A percentile compares a stretch with the other conserved stretches of the same genome.
Evolutionary conservation across 179 eudicot species (phyloP).

Genomic region (Silene vulgaris): DNA sequence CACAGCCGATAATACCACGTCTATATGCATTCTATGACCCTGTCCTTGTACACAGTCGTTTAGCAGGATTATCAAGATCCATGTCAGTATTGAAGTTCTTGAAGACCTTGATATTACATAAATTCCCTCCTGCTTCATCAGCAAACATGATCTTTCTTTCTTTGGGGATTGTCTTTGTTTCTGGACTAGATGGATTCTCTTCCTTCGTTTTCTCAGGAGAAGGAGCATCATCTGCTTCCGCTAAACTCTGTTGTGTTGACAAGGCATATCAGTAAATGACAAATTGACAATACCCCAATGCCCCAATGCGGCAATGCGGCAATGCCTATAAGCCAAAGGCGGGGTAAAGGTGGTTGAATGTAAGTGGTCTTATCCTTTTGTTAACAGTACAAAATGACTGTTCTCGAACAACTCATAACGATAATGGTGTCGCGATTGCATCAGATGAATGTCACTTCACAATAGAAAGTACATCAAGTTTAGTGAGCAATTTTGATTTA

Average conservation of each 20-base stretch:
- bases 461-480: no score
- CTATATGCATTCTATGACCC: conserved; percentile 2
- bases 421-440: not conserved
- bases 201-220: conserved; percentile 29
- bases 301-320: no score
- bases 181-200: conserved; percentile 30
- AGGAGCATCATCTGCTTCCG: conserved; percentile 33
- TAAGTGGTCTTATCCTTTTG: not conserved
- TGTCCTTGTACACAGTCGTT: not conserved
- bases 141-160: conserved; percentile 71
- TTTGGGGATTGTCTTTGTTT: conserved; percentile 27
- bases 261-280: not conserved
- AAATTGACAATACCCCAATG: not conserved
- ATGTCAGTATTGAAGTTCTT: conserved; percentile 22
- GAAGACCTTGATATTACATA: conserved; percentile 62
- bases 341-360: not conserved
- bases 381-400: not conserved
- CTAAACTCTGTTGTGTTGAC: conserved; percentile 37
- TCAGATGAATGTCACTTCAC: not conserved
- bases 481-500: no score
- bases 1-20: not conserved
- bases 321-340: not conserved
- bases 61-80: conserved; percentile 9
- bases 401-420: not conserved
- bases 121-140: conserved; percentile 82